Evolutionary conservation across 345 rosid species (phyloP).

Genomic region (Noccaea caerulescens): DNA sequence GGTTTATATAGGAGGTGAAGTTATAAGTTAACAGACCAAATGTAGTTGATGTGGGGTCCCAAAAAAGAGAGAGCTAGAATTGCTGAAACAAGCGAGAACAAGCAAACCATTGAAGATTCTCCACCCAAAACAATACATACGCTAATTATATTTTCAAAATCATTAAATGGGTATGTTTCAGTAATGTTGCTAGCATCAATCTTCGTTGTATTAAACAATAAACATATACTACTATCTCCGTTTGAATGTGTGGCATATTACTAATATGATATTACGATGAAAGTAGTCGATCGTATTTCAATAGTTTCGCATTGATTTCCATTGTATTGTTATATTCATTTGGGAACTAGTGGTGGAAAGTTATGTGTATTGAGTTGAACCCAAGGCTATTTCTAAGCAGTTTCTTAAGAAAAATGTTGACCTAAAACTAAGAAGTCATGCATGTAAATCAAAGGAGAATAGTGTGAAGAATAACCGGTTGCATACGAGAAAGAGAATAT

Average conservation of each 20-base stretch:
- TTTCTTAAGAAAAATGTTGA: constrained; percentile 33
- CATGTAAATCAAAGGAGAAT: neutral
- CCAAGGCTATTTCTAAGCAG: constrained; percentile 36
- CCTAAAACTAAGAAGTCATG: constrained; percentile 29
- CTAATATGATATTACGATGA: neutral
- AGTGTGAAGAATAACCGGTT: neutral
- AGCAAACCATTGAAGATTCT: constrained; percentile 23
- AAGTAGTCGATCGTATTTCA: neutral
- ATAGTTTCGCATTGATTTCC: constrained; percentile 25
- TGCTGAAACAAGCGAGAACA: constrained; percentile 34
- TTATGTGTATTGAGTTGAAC: constrained; percentile 12
- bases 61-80: neutral
- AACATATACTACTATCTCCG: neutral
- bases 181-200: neutral
- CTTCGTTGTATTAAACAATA: neutral
- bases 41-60: constrained; percentile 36
- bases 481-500: neutral
- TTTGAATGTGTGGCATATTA: neutral
- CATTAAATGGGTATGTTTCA: neutral
- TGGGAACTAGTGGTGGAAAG: constrained; percentile 7
- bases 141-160: neutral
- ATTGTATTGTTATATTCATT: neutral
- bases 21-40: constrained; percentile 19
- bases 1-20: constrained; percentile 33
- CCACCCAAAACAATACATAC: constrained; percentile 25